Conservation (phyloP, 345 rosid species). For the Arabidopsis thaliana region DNA sequence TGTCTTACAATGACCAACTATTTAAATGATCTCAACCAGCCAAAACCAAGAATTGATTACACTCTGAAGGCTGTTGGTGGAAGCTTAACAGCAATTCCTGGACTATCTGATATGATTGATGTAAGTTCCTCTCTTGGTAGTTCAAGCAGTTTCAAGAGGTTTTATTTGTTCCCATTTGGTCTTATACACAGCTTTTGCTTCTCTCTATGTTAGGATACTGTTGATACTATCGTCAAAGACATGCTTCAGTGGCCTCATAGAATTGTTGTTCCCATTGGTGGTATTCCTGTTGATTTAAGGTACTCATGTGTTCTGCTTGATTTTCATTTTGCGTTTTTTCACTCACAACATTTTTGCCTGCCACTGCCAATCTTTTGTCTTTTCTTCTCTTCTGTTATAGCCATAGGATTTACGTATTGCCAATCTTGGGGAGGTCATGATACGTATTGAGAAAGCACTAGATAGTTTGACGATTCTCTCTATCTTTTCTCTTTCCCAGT, state of each 20-base stretch:
- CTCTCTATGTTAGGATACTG: slow-evolving; percentile 71
- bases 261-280: slow-evolving; percentile 98
- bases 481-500: slow-evolving; percentile 52
- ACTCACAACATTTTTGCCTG: background rate
- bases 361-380: slow-evolving; percentile 22
- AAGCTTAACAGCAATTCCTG: slow-evolving; percentile 96
- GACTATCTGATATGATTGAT: slow-evolving; percentile 96
- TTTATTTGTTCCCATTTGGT: slow-evolving; percentile 1
- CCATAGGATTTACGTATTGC: background rate
- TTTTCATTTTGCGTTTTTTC: slow-evolving; percentile 13
- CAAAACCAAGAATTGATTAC: slow-evolving; percentile 95
- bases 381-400: slow-evolving; percentile 22
- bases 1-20: slow-evolving; percentile 30
- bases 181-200: slow-evolving; percentile 21
- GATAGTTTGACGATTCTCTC: slow-evolving; percentile 15
- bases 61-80: slow-evolving; percentile 98
- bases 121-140: slow-evolving; percentile 56
- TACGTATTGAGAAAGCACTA: background rate
- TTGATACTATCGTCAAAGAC: slow-evolving; percentile 79
- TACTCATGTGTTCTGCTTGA: slow-evolving; percentile 34
- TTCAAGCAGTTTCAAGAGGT: slow-evolving; percentile 5
- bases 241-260: slow-evolving; percentile 99
- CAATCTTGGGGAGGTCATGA: background rate
- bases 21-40: slow-evolving; percentile 62
- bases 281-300: slow-evolving; percentile 87